Base-by-base conservation (phyloP, 2,329 filamentous ascomycete genomes). In the Colletotrichum graminicola region DNA sequence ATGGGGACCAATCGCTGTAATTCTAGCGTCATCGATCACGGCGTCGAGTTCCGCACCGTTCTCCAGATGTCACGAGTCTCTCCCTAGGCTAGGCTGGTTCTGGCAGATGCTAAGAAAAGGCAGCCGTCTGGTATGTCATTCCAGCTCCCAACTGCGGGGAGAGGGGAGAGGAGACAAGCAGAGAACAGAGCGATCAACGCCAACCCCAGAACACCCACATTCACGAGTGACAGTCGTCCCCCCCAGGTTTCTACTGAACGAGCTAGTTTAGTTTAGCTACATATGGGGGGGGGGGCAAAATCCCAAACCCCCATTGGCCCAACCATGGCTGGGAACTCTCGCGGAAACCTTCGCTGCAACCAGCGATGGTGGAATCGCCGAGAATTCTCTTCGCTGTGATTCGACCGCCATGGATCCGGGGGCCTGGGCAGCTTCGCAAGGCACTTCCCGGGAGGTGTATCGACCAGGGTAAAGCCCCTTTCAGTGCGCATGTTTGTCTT, bases 271-370 rank as follows among this genome's bases (percentile, higher is more conserved):
- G 29, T 29, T 29, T 29, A 29, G 29, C 29, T 29, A 29, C 29
- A 29, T 4, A 29, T 29, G 29, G 29, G 7, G 49, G 26, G 49
- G 5, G 14, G 21, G 7, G 21, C 14, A 45, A 45, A 47, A 11
- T 3, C 32, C 36, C 51, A 57, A 29, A 2, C 47, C 57, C 57
- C 64, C 29, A 68, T 71, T 67, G 64, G 64, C 65, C 43, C 64
- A 54, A 52, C 26, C 36, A 36, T 51, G 6, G 32, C 45, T 16
- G 41, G 29, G 67, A 68, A 71, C 62, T 47, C 64, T 71, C 68
- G 68, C 68, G 63, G 52, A 71, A 71, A 59, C 54, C 39, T 32
- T 71, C 65, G 68, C 68, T 56, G 41, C 59, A 71, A 63, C 62
- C 45, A 65, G 59, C 45, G 68, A 52, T 71, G 68, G 59, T 59